Evolutionary conservation across 2,329 filamentous ascomycete species (phyloP).

Genomic region (Tolypocladium paradoxum): DNA sequence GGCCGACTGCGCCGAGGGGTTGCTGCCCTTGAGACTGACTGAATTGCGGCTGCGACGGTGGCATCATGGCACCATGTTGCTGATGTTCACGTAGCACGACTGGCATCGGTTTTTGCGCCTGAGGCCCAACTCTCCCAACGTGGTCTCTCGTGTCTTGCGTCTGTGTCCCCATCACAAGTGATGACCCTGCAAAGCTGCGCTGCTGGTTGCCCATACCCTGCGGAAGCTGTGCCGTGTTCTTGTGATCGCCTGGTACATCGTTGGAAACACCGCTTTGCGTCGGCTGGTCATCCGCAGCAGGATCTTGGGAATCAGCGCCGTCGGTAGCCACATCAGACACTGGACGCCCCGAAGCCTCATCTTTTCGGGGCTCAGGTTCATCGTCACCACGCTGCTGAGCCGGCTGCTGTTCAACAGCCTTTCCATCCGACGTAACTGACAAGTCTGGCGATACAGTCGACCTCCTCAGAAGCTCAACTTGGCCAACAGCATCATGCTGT

Average conservation of each 20-base stretch:
- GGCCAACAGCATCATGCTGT: background rate
- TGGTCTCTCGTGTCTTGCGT: background rate
- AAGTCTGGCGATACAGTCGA: conserved; percentile 6
- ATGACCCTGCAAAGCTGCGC: background rate
- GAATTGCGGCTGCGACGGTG: background rate
- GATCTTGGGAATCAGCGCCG: background rate
- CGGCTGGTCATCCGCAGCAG: background rate
- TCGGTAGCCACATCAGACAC: background rate
- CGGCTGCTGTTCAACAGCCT: background rate
- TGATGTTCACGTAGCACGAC: background rate
- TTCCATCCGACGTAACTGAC: conserved; percentile 3
- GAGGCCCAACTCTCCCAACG: background rate
- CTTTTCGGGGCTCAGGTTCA: background rate
- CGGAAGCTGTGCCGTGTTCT: background rate
- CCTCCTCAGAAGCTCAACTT: background rate
- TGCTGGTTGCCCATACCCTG: background rate
- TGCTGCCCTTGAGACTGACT: background rate
- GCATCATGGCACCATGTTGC: background rate
- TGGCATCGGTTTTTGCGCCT: background rate
- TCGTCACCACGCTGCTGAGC: background rate
- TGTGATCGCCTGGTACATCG: background rate
- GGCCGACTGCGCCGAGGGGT: background rate
- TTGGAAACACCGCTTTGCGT: background rate
- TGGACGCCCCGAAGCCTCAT: background rate
- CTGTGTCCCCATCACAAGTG: background rate